Conservation (phyloP, 495 filamentous ascomycete genomes). For the Penicillium atrosanguineum region DNA sequence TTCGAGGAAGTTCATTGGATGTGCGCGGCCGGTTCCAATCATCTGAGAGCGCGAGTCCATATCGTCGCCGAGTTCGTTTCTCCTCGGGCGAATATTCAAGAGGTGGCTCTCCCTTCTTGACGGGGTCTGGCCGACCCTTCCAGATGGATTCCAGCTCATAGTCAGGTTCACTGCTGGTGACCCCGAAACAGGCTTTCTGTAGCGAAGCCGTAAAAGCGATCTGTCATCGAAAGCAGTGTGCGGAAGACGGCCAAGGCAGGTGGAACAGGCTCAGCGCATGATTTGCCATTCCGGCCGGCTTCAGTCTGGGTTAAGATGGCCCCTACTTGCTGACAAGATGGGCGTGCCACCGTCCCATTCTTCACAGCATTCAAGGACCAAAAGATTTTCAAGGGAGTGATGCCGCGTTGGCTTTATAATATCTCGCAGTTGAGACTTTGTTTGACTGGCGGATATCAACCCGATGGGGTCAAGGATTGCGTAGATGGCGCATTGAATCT, state of each 20-base stretch:
- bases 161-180: background rate
- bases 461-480: slow-evolving; percentile 10
- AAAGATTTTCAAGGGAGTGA: slow-evolving; percentile 9
- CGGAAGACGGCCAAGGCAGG: slow-evolving; percentile 12
- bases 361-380: slow-evolving; percentile 11
- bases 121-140: too few relatives aligned
- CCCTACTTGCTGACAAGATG: background rate
- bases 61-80: background rate
- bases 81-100: background rate
- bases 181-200: slow-evolving; percentile 10
- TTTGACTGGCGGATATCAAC: slow-evolving; percentile 13
- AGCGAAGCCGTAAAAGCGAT: slow-evolving; percentile 6
- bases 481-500: slow-evolving; percentile 8
- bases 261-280: slow-evolving; percentile 13
- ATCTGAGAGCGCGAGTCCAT: background rate
- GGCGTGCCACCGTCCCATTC: background rate
- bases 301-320: slow-evolving; percentile 3
- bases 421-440: slow-evolving; percentile 4
- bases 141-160: slow-evolving; percentile 10
- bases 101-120: background rate
- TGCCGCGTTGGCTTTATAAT: slow-evolving; percentile 4
- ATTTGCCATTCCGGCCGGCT: slow-evolving; percentile 4
- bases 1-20: background rate
- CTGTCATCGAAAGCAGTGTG: slow-evolving; percentile 4
- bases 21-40: background rate